Conservation (phyloP, 306 rosid species). For the Trifolium repens region DNA sequence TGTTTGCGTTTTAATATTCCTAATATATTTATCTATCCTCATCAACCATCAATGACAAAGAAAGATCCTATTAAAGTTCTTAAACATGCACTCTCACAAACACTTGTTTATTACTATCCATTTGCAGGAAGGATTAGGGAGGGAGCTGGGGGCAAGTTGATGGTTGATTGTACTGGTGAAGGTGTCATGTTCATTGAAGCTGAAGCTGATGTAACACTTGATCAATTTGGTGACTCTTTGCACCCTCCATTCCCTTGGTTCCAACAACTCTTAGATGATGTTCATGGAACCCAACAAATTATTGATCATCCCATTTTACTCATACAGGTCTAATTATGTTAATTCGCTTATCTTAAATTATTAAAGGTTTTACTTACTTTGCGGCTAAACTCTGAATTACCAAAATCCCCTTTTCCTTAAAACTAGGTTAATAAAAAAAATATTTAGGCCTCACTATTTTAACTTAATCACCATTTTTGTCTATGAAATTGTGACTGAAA, state of each 20-base stretch:
- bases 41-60: constrained; percentile 9
- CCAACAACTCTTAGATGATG: constrained; percentile 46
- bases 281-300: constrained; percentile 39
- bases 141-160: constrained; percentile 5
- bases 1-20: neutral
- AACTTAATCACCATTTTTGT: no score
- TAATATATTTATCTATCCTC: neutral
- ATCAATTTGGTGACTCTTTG: constrained; percentile 46
- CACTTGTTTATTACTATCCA: constrained; percentile 40
- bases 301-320: constrained; percentile 44
- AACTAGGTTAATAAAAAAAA: no score
- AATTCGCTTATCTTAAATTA: no score
- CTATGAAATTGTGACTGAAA: no score
- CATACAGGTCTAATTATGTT: constrained; percentile 43
- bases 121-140: constrained; percentile 44
- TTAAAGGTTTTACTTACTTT: no score
- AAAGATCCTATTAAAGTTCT: constrained; percentile 37
- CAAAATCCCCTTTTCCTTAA: no score
- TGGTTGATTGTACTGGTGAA: constrained; percentile 56
- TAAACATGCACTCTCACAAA: constrained; percentile 4
- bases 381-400: no score
- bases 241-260: constrained; percentile 59
- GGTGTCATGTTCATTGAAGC: constrained; percentile 55
- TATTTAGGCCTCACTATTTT: no score
- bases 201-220: constrained; percentile 49